These are phyloP conservation scores for Tuber indicum DNA, from an alignment of 495 filamentous ascomycete species.

Conservation along the genomic window DNA sequence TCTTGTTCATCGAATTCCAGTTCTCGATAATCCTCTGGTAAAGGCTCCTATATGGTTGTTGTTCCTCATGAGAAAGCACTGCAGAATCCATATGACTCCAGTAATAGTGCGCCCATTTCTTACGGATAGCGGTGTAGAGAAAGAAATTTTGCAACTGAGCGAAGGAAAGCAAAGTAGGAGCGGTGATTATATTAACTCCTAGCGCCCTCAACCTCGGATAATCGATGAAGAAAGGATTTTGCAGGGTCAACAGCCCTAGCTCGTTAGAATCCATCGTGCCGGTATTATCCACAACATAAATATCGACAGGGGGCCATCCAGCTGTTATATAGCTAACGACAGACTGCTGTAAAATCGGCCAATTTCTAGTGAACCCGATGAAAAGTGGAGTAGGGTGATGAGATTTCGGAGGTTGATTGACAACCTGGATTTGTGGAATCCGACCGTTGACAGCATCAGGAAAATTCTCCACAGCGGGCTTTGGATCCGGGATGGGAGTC, in stretches of 20 bases:
- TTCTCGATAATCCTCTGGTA: slow-evolving; percentile 50
- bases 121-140: slow-evolving; percentile 47
- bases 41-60: slow-evolving; percentile 48
- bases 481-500: neutral
- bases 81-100: slow-evolving; percentile 58
- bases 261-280: slow-evolving; percentile 54
- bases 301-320: slow-evolving; percentile 57
- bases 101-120: slow-evolving; percentile 53
- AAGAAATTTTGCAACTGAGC: slow-evolving; percentile 61
- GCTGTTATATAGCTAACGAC: slow-evolving; percentile 57
- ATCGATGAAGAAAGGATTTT: slow-evolving; percentile 60
- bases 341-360: slow-evolving; percentile 54
- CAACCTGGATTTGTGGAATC: slow-evolving; percentile 5
- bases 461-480: slow-evolving; percentile 10
- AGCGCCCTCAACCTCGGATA: slow-evolving; percentile 50
- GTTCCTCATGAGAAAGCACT: slow-evolving; percentile 51
- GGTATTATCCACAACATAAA: slow-evolving; percentile 60
- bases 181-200: slow-evolving; percentile 31
- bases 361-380: slow-evolving; percentile 57
- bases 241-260: slow-evolving; percentile 49
- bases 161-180: slow-evolving; percentile 56
- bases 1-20: slow-evolving; percentile 40
- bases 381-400: slow-evolving; percentile 49
- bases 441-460: slow-evolving; percentile 7
- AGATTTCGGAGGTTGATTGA: slow-evolving; percentile 12